A percentile compares a stretch with the other conserved stretches of the same genome.
phyloP scores from a whole-genome alignment of 2,329 filamentous ascomycete species.

The Fusarium longipes region DNA sequence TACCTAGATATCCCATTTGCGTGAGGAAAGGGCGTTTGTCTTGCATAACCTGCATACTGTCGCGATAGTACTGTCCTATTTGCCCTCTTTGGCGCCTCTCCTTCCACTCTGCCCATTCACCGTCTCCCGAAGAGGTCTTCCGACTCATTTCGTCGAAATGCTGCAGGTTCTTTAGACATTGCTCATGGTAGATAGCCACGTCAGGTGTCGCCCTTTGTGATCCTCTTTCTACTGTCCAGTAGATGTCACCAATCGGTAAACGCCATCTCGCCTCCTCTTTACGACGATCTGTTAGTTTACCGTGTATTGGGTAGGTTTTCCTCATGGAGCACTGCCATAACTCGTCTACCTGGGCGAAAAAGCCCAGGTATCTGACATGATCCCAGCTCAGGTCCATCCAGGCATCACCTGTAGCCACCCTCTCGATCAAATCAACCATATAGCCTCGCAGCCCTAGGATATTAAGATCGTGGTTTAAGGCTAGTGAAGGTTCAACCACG shows the following conservation, averaged over 20 bases:
- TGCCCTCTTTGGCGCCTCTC: neutral
- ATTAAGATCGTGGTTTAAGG: accelerated
- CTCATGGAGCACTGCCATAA: neutral
- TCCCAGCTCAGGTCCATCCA: neutral
- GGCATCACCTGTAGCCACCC: neutral
- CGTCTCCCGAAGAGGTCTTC: neutral
- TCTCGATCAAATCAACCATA: neutral
- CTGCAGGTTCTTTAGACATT: neutral
- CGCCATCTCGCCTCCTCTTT: neutral
- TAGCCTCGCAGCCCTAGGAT: neutral
- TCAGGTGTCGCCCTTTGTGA: neutral
- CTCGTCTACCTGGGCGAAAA: neutral
- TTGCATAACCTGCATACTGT: neutral
- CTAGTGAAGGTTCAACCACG: accelerated
- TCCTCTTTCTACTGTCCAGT: neutral
- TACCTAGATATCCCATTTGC: neutral
- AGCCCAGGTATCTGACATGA: neutral
- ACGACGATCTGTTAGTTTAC: accelerated
- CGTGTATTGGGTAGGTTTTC: accelerated
- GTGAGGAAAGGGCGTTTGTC: neutral
- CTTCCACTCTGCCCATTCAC: neutral
- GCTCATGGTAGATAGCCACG: accelerated
- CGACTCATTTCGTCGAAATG: neutral
- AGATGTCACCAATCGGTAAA: neutral
- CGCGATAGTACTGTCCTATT: neutral